Conservation (phyloP, 345 rosid species). For the Syzygium grande region DNA sequence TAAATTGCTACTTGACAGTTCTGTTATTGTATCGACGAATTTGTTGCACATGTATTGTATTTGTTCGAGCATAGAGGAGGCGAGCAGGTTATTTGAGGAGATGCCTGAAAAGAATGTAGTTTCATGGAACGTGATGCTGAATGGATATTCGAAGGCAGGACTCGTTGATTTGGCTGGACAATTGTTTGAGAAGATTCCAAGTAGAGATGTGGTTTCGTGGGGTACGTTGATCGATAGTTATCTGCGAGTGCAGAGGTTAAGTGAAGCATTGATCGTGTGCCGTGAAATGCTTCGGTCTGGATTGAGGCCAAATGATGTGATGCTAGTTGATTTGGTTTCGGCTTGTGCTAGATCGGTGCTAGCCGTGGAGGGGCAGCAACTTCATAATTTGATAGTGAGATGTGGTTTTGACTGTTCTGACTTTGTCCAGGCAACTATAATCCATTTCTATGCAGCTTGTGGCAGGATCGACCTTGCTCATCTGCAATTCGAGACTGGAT, state of each 20-base stretch:
- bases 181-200: slow-evolving; percentile 48
- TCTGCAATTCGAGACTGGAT: slow-evolving; percentile 47
- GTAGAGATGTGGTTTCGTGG: slow-evolving; percentile 74
- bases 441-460: slow-evolving; percentile 60
- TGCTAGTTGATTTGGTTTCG: slow-evolving; percentile 68
- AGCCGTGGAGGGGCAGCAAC: slow-evolving; percentile 44
- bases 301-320: slow-evolving; percentile 44
- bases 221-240: slow-evolving; percentile 63
- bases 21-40: slow-evolving; percentile 60
- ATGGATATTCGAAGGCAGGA: slow-evolving; percentile 78
- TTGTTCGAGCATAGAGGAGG: slow-evolving; percentile 46
- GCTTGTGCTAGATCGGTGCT: slow-evolving; percentile 46
- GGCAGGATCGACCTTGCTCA: slow-evolving; percentile 40
- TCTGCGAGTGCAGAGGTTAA: slow-evolving; percentile 34
- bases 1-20: slow-evolving; percentile 30
- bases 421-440: slow-evolving; percentile 59
- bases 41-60: slow-evolving; percentile 62
- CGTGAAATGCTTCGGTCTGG: slow-evolving; percentile 42
- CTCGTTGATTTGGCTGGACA: slow-evolving; percentile 37
- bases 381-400: slow-evolving; percentile 42
- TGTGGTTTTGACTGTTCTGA: slow-evolving; percentile 58
- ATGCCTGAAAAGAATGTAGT: slow-evolving; percentile 57
- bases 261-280: slow-evolving; percentile 49
- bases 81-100: slow-evolving; percentile 46
- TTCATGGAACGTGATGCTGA: slow-evolving; percentile 87